Evolutionary conservation across 306 rosid species (phyloP).

Genomic region (Quercus parvula): DNA sequence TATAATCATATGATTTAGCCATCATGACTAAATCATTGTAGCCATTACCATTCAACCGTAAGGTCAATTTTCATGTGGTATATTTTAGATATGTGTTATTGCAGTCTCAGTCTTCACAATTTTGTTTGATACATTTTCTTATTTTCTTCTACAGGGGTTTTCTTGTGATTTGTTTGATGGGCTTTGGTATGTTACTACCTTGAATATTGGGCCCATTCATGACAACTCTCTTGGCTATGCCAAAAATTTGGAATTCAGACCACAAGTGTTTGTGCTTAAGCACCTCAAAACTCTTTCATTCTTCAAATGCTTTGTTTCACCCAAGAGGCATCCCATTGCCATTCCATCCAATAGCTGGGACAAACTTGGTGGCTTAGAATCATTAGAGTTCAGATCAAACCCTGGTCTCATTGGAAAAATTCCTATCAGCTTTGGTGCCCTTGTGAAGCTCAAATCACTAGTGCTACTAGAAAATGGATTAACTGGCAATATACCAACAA

Average conservation of each 20-base stretch:
- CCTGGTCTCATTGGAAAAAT: constrained; percentile 58
- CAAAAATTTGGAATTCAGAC: constrained; percentile 44
- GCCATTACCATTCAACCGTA: neutral
- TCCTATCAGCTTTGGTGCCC: constrained; percentile 52
- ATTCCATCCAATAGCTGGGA: constrained; percentile 68
- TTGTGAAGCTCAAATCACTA: constrained; percentile 71
- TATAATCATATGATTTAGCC: no score
- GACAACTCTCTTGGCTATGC: constrained; percentile 78
- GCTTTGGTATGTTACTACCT: constrained; percentile 72
- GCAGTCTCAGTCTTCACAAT: no score
- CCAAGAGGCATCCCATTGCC: constrained; percentile 30
- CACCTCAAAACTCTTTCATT: constrained; percentile 65
- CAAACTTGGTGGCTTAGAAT: constrained; percentile 55
- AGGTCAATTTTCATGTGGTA: neutral
- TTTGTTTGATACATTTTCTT: constrained; percentile 1
- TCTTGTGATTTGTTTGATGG: constrained; percentile 85
- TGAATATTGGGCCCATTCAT: constrained; percentile 74
- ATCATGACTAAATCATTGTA: no score
- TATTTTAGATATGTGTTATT: neutral
- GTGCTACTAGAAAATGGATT: constrained; percentile 61
- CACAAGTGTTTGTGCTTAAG: constrained; percentile 55
- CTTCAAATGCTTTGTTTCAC: constrained; percentile 69
- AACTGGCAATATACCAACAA: constrained; percentile 56
- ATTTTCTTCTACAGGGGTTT: constrained; percentile 65
- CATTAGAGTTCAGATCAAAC: constrained; percentile 76